Base-by-base conservation (phyloP, 352 stramenopile species). In the Phytophthora agathidicida region DNA sequence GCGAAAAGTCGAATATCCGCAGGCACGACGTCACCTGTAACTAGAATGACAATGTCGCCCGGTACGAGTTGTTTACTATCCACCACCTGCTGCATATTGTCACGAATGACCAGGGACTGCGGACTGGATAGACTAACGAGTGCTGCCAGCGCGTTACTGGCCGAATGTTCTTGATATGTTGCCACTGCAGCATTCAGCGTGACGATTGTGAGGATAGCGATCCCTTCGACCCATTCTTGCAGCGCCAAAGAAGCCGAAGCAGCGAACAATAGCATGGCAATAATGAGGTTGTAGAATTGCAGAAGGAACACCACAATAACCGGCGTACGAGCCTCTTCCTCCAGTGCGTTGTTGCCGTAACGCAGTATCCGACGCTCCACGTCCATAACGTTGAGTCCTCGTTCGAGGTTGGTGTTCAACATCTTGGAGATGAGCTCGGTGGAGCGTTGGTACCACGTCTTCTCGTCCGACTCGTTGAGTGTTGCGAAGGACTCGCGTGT, bases 11-110 rank as follows among this genome's bases (percentile, higher is more conserved):
- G 73, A 10, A 97, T 86, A 61, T 99, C 96, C 0, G 90, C 81
- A 0, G 93, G 91, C 16, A 99, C 89, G 43, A 98, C 91, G 55
- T 98, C 96, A 16, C 96, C 96, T 8, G 91, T 96, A 28, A 83
- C 78, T 6, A 98, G 83, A 31, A 93, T 72, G n/a, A 98, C 84
- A 24, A 96, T 60, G 52, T 94, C 85, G 10, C 92, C 95, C 0
- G 80, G 82, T 2, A 95, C 83, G 4, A 95, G 65, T 3, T 69
- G 45, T 31, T 86, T 83, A 51, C 77, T 91, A 39, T 94, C 80
- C 1, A 92, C 55, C 17, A 89, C 73, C 24, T 82, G 57, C 33
- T 89, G 73, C 47, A 66, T 65, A n/a, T 68, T 67, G 32, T 91
- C 81, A 47, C 83, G 83, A 3, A 93, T 65, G 20, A 90, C 81